Conservation (phyloP, 805 yeast genomes). For the Myxozyma monticola region DNA sequence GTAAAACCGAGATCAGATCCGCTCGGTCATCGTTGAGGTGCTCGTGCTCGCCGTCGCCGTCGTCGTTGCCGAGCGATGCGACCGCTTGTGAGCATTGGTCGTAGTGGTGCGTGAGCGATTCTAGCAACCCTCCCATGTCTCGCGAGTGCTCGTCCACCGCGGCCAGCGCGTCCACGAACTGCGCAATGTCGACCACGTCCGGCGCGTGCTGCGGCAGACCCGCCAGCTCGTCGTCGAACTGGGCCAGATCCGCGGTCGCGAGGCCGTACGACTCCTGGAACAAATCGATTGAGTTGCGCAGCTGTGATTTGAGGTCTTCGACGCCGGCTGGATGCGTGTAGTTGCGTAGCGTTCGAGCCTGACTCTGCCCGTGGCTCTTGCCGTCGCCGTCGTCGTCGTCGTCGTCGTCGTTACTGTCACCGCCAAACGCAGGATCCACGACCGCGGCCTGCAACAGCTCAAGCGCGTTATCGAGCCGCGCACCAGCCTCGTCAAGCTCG, state of each 20-base stretch:
- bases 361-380: background rate
- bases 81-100: slow-evolving; percentile 68
- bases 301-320: slow-evolving; percentile 37
- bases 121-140: slow-evolving; percentile 68
- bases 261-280: slow-evolving; percentile 31
- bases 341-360: slow-evolving; percentile 41
- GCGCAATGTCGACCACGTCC: background rate
- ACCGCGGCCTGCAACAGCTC: slow-evolving; percentile 41
- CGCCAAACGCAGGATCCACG: slow-evolving; percentile 40
- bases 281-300: slow-evolving; percentile 40
- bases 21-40: slow-evolving; percentile 42
- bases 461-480: slow-evolving; percentile 40
- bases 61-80: slow-evolving; percentile 36
- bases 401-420: background rate
- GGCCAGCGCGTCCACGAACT: slow-evolving; percentile 16
- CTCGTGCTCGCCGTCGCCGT: slow-evolving; percentile 31
- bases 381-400: slow-evolving; percentile 24
- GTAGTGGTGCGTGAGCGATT: slow-evolving; percentile 74
- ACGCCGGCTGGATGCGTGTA: slow-evolving; percentile 49
- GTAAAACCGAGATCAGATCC: slow-evolving; percentile 59
- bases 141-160: slow-evolving; percentile 48
- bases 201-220: slow-evolving; percentile 34
- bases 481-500: slow-evolving; percentile 37
- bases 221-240: slow-evolving; percentile 38
- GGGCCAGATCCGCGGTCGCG: slow-evolving; percentile 33